Percentiles rank a stretch among this genome's conserved stretches.
Evolutionary conservation across 257 asterid species (phyloP).

Genomic region (Leonotis leonurus): DNA sequence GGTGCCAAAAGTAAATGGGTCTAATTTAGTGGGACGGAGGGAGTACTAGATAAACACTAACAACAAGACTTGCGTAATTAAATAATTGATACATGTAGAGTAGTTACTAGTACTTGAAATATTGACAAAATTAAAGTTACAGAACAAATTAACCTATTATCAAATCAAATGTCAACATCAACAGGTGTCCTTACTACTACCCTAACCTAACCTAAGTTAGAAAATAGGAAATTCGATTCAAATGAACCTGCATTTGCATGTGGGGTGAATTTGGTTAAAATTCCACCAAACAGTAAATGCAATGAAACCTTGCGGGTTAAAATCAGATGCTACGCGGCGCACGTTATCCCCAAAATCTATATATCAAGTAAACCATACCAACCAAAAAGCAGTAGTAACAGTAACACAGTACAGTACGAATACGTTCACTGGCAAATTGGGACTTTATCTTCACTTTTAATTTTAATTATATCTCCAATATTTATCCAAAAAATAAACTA

Average conservation of each 20-base stretch:
- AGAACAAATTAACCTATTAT: neutral
- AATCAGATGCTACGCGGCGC: constrained; percentile 7
- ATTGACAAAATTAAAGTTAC: neutral
- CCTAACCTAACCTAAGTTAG: neutral
- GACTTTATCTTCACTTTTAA: neutral
- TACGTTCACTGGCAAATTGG: neutral
- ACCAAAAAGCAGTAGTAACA: no score
- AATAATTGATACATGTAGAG: no score
- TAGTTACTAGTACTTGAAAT: neutral
- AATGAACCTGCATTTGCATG: neutral
- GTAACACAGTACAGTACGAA: neutral
- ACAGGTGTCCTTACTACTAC: neutral
- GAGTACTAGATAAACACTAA: no score
- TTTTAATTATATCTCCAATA: neutral
- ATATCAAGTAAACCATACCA: neutral
- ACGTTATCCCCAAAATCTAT: neutral
- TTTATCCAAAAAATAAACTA: no score
- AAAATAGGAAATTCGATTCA: neutral
- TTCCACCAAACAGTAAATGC: constrained; percentile 11
- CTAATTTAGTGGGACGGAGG: no score
- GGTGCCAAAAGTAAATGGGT: no score
- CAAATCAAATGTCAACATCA: neutral
- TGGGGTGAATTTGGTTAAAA: constrained; percentile 5
- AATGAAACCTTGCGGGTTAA: neutral
- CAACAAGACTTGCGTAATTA: no score